Percentiles rank a stretch among this genome's conserved stretches.
Evolutionary conservation across 2,329 filamentous ascomycete species (phyloP).

Genomic region (Colletotrichum tropicale): DNA sequence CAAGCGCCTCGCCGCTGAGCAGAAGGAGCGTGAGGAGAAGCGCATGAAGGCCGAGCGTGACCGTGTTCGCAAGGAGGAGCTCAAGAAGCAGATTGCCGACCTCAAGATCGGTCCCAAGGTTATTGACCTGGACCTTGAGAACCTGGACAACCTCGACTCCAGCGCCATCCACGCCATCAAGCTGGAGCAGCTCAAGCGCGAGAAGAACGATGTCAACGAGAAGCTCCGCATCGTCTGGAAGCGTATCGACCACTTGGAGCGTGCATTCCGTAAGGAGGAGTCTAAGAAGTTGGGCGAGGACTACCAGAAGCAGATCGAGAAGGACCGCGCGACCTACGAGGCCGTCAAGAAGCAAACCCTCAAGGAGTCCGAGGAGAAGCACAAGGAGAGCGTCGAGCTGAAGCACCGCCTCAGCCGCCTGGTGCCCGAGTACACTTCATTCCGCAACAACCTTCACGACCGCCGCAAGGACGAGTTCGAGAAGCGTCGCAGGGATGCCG

Average conservation of each 20-base stretch:
- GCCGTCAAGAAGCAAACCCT: slow-evolving; percentile 78
- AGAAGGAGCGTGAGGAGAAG: slow-evolving; percentile 86
- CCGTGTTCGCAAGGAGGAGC: slow-evolving; percentile 88
- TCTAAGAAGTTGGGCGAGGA: slow-evolving; percentile 88
- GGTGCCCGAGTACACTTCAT: slow-evolving; percentile 82
- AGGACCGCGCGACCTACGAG: slow-evolving; percentile 82
- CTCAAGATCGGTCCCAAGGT: slow-evolving; percentile 87
- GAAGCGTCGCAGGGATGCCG: slow-evolving; percentile 87
- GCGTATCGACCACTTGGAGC: slow-evolving; percentile 95
- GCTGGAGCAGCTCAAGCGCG: slow-evolving; percentile 92
- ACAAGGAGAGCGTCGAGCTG: slow-evolving; percentile 88
- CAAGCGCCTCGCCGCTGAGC: slow-evolving; percentile 88
- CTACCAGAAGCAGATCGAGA: slow-evolving; percentile 81
- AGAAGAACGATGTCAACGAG: slow-evolving; percentile 96
- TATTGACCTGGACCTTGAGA: slow-evolving; percentile 75
- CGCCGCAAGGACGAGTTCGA: slow-evolving; percentile 95
- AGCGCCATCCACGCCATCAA: slow-evolving; percentile 93
- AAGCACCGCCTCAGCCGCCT: slow-evolving; percentile 91
- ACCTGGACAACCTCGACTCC: slow-evolving; percentile 86
- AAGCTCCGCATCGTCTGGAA: slow-evolving; percentile 91
- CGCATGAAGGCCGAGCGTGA: slow-evolving; percentile 87
- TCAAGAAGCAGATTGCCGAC: slow-evolving; percentile 90
- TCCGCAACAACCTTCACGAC: slow-evolving; percentile 82
- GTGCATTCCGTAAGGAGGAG: slow-evolving; percentile 95
- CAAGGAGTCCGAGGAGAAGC: slow-evolving; percentile 81